These are phyloP conservation scores for Neoascochyta sp. DNA, from an alignment of 2,329 filamentous ascomycete genomes.

Conservation along the genomic window DNA sequence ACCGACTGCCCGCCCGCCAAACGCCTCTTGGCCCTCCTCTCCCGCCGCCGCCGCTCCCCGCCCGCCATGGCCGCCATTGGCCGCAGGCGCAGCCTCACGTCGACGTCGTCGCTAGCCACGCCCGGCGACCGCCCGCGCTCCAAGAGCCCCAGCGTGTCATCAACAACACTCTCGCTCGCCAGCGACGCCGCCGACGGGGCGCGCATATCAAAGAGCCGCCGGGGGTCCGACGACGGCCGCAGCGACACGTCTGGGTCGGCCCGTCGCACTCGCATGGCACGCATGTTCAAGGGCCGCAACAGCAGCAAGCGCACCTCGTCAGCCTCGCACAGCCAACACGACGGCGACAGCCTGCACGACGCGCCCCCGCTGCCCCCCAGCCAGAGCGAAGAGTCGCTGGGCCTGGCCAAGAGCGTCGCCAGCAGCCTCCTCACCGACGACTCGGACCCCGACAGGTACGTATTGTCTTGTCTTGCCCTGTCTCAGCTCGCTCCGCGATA, in stretches of 20 bases:
- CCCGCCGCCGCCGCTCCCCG: no score
- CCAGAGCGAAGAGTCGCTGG: constrained; percentile 43
- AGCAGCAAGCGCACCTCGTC: constrained; percentile 26
- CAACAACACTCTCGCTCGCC: constrained; percentile 30
- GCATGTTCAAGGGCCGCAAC: constrained; percentile 50
- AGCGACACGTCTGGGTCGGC: constrained; percentile 41
- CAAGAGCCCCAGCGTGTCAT: constrained; percentile 28
- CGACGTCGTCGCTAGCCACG: constrained; percentile 22
- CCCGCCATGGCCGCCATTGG: constrained; percentile 22
- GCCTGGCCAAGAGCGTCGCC: constrained; percentile 42
- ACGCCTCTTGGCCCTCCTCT: background rate
- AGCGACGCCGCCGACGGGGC: constrained; percentile 39
- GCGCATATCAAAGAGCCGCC: constrained; percentile 40
- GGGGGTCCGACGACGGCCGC: constrained; percentile 40
- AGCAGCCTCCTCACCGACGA: constrained; percentile 52
- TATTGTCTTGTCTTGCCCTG: constrained; percentile 10
- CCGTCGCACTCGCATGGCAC: constrained; percentile 48
- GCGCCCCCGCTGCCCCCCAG: constrained; percentile 9
- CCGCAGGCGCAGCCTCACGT: constrained; percentile 21
- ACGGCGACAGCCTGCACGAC: constrained; percentile 2
- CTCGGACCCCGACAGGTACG: constrained; percentile 48
- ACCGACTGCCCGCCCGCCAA: background rate
- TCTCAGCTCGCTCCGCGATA: constrained; percentile 5
- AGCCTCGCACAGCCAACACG: constrained; percentile 15
- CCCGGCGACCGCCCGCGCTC: constrained; percentile 14